Base-by-base conservation (phyloP, 176 grass and related monocot genomes). In the Saccharum officinarum region DNA sequence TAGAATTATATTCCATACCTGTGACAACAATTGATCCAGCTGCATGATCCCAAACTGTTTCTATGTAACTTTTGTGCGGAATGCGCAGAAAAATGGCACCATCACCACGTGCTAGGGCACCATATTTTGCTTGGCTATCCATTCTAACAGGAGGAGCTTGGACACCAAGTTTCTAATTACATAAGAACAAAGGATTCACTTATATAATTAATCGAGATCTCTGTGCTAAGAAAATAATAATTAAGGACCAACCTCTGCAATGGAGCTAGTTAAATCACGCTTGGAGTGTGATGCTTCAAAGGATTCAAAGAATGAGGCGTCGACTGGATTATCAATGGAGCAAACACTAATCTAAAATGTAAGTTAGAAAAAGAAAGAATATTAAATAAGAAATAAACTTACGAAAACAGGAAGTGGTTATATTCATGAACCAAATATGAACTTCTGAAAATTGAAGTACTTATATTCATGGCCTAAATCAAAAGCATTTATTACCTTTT, bases 41-140 rank as follows among this genome's bases (percentile, higher is more conserved):
- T 60, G 96, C 96, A 94, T 98, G 91, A 82, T 98, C 96, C 96
- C 96, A 98, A 87, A 98, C 89, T 62, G 90, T 95, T 87, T 98
- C 96, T 71, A 54, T 91, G 72, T 98, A 98, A 76, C 90, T 77
- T 80, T 84, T 89, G 69, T 92, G 75, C 10, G 96, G 89, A 77
- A 98, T 89, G 5, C 93, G 93, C 78, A 98, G 50, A 81, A 91
- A 98, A 83, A 98, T 94, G 66, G 93, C 91, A 44, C 96, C 96
- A 59, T 95, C 96, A 41, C 96, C 96, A 79, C 88, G 84, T 37
- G 96, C 91, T 39, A 98, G 88, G 69, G 93, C 93, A 92, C 89
- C 96, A 74, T 98, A 95, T 90, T 95, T 98, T 55, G 93, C 93
- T 83, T 98, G 93, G 80, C 96, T 98, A 78, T 98, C 96, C 60